Evolutionary conservation across 495 filamentous ascomycete genomes (phyloP).

Genomic region (Neurospora sp.): DNA sequence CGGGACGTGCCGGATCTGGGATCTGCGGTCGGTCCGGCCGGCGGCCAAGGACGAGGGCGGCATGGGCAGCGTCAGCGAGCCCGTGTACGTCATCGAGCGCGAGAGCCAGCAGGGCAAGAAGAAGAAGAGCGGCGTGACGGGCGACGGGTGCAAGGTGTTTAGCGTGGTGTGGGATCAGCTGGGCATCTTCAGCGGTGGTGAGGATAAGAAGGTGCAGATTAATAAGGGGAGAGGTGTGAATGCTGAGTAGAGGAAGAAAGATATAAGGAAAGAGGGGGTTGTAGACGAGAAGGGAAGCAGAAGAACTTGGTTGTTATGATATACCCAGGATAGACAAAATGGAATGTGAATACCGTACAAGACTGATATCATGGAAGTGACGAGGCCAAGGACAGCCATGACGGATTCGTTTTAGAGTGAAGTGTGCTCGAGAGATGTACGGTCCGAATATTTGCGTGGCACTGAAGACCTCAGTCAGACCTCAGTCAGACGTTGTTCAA

Average conservation of each 20-base stretch:
- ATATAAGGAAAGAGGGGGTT: too few relatives aligned
- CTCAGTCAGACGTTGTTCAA: background rate
- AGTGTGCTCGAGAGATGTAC: background rate
- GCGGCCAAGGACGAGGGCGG: conserved; percentile 49
- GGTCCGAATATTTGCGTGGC: rapidly evolving
- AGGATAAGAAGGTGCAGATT: conserved; percentile 89
- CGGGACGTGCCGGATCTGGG: conserved; percentile 86
- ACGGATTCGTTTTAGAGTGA: background rate
- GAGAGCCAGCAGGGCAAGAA: conserved; percentile 59
- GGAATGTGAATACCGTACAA: background rate
- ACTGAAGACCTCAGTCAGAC: background rate
- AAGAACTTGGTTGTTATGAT: conserved; percentile 5
- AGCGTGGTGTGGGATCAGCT: conserved; percentile 79
- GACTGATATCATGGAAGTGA: background rate
- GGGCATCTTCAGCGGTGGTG: conserved; percentile 84
- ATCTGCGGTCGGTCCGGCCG: conserved; percentile 62
- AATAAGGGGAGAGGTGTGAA: conserved; percentile 51
- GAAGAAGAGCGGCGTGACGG: conserved; percentile 46
- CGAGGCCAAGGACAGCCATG: background rate
- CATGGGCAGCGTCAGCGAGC: conserved; percentile 60
- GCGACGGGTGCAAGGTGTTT: conserved; percentile 85
- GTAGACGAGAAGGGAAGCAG: background rate
- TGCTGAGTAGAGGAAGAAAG: background rate
- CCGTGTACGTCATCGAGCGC: conserved; percentile 70
- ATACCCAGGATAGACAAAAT: conserved; percentile 4